Base-by-base conservation (phyloP, 208 protist species). In the Trypanosoma platydactyli region DNA sequence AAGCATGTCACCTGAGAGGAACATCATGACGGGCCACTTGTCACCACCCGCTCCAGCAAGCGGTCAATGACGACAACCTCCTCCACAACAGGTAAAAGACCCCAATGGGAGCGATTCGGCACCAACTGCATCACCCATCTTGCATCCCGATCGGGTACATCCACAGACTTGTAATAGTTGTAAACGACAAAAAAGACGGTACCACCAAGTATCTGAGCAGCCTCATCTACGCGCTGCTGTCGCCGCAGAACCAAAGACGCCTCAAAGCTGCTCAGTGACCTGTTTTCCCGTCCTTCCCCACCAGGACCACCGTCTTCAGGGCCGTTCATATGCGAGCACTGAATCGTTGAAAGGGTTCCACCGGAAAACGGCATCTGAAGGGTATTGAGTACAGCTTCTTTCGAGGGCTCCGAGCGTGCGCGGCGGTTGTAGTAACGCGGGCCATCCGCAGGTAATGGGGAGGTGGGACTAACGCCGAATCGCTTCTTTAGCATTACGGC, bases 31-130 rank as follows among this genome's bases (percentile, higher is more conserved):
- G 65, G 12, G 12, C 16, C 35, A 24, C 20, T 48, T 22, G 59
- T 61, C 9, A 53, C 45, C 33, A 71, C 3, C 0, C 62, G 63
- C 27, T 83, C 72, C 16, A 94, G 69, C 29, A 79, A 78, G 11
- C 76, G 66, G 57, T 95, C 89, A 57, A 95, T 68, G 49, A 88
- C 82, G 22, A 88, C 82, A 67, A 95, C 38, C 60, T 89, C 82
- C 54, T 92, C 86, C 25, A 95, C 73, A 24, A 79, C 15, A 25
- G 89, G 89, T 35, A 95, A 73, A 57, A 80, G 72, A 45, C 64
- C n/a, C 86, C 89, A 95, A 53, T 64, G 58, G 27, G n/a, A 18
- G 24, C 86, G 79, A 64, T 83, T 61, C 22, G 89, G 89, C 50
- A 92, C 86, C 33, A 86, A 71, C 3, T 79, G 67, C 50, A 79